These are phyloP conservation scores for Lentinula sp. DNA, from an alignment of 768 basidiomycete genomes.

Conservation along the genomic window DNA sequence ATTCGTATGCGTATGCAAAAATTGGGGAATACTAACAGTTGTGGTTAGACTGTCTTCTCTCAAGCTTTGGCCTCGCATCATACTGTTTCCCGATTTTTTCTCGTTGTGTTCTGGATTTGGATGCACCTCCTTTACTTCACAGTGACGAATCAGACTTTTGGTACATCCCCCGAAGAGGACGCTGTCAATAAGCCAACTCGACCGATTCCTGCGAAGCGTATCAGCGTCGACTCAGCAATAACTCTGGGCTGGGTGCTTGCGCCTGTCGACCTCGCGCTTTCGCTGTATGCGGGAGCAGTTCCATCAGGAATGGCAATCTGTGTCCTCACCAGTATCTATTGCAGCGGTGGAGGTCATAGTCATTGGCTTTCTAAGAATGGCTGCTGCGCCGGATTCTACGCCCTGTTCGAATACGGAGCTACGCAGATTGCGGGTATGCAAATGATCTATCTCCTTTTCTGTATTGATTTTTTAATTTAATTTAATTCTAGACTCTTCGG, in stretches of 20 bases:
- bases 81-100: constrained; percentile 4
- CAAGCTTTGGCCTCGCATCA: background rate
- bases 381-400: constrained; percentile 9
- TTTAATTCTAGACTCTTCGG: background rate
- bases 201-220: constrained; percentile 25
- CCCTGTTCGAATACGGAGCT: constrained; percentile 13
- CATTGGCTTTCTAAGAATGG: constrained; percentile 7
- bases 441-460: constrained; percentile 2
- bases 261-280: constrained; percentile 16
- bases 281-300: constrained; percentile 2
- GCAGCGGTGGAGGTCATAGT: constrained; percentile 7
- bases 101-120: constrained; percentile 30
- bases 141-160: constrained; percentile 26
- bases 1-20: background rate
- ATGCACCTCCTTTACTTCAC: constrained; percentile 30
- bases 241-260: constrained; percentile 25
- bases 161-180: constrained; percentile 24
- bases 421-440: constrained; percentile 10
- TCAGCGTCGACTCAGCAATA: constrained; percentile 13
- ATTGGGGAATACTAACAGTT: background rate
- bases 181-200: constrained; percentile 25
- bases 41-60: background rate
- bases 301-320: constrained; percentile 9
- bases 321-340: constrained; percentile 10
- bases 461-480: background rate